These are phyloP conservation scores for Sutorius australiensis DNA, from an alignment of 768 basidiomycete species.

Conservation along the genomic window DNA sequence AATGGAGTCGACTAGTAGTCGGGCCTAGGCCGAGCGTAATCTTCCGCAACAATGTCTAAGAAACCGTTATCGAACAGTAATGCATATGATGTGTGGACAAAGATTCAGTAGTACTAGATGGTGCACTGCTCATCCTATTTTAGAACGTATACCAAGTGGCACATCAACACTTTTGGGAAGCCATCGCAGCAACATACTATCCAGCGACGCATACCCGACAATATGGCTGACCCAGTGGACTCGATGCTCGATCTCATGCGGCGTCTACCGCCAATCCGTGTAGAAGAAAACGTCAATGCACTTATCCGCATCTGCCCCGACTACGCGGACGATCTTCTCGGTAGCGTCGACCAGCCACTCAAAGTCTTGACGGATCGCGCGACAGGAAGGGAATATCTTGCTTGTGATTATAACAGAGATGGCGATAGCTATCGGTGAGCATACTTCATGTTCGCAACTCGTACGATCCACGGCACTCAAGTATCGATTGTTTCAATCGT, in stretches of 20 bases:
- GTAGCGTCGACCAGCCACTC: conserved; percentile 93
- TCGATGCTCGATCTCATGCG: conserved; percentile 96
- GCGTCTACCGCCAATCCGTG: conserved; percentile 86
- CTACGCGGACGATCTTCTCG: conserved; percentile 90
- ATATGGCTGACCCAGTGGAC: conserved; percentile 76
- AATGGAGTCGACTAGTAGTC: not conserved
- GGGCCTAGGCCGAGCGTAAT: not conserved
- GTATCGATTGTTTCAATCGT: not conserved
- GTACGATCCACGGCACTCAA: not conserved
- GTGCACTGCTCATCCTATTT: no score
- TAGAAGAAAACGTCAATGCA: conserved; percentile 81
- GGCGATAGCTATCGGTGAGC: conserved; percentile 79
- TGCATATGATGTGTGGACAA: not conserved
- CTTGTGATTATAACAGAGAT: conserved; percentile 91
- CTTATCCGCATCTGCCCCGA: conserved; percentile 86
- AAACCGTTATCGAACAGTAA: no score
- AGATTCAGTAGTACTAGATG: no score
- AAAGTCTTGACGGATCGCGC: conserved; percentile 74
- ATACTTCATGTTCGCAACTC: not conserved
- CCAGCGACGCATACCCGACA: conserved; percentile 6
- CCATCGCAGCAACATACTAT: not conserved
- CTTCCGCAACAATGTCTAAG: no score
- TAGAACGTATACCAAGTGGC: no score
- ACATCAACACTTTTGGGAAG: not conserved
- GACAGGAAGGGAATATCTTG: conserved; percentile 85